Evolutionary conservation across 1,139 yeast genomes (phyloP), one percentile per base, ranked within the genome.

Genomic region (Martiniozyma asiatica): DNA sequence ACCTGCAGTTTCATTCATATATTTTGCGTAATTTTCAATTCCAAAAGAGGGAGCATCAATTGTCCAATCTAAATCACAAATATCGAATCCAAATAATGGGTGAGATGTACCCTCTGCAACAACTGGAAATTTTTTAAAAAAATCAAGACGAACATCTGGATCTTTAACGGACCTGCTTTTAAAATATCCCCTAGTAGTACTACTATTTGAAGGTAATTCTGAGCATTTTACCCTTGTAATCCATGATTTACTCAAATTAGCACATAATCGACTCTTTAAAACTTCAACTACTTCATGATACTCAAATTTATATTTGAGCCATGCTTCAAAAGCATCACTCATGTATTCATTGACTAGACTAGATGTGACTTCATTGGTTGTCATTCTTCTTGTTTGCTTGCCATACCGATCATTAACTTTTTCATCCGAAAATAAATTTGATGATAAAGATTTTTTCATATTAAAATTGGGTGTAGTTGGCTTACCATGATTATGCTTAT

Each of bases 201-300:
- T 56, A 56, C 33, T 68, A 47, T 32, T 52, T 49, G 1, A 42
- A 37, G 17, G 16, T 14, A 14, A 22, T 35, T 56, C 59, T 40
- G 61, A 66, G n/a, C n/a, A n/a, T 11, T 35, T 40, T 5, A 47
- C 67, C 40, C 56, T 60, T 62, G 40, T 50, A 45, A 79, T 66
- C 97, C 97, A 89, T 0, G 92, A 69, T 16, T 63, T 63, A 2
- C 92, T 68, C 27, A 81, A 56, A 37, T 78, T 72, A 31, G 48
- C 38, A 14, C 36, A 27, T 6, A 52, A 27, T 13, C 50, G 42
- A 6, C 56, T 53, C 27, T 43, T 48, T 0, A 73, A 72, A 4
- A 45, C 33, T 6, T 47, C 48, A 5, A 68, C 56, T 14, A 51
- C 42, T 5, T 57, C 34, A 25, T 37, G 43, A 20, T 44, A 38